These are phyloP conservation scores for Exophiala calicioides DNA, from an alignment of 2,329 filamentous ascomycete species.

Conservation along the genomic window DNA sequence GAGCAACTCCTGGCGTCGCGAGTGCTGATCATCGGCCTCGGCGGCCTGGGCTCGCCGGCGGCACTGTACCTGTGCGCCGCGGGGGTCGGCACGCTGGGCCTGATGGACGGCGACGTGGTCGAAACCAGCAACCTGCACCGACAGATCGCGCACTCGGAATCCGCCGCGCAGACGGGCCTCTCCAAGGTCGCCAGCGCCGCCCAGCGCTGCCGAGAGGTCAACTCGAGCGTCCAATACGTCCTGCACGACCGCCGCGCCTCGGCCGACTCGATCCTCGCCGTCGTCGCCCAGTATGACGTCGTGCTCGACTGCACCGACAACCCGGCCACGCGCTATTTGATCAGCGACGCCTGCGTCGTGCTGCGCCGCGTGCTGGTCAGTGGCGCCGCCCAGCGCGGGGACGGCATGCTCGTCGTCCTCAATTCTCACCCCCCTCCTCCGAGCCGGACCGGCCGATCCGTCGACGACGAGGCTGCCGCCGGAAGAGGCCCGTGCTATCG, in stretches of 20 bases:
- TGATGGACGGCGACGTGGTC: constrained; percentile 85
- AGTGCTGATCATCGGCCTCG: constrained; percentile 79
- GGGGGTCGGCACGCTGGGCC: constrained; percentile 77
- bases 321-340: constrained; percentile 85
- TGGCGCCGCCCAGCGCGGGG: constrained; percentile 82
- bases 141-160: constrained; percentile 73
- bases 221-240: constrained; percentile 22
- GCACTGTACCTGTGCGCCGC: constrained; percentile 90
- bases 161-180: constrained; percentile 61
- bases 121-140: constrained; percentile 90
- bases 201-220: constrained; percentile 24
- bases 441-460: no score
- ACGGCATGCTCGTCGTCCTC: constrained; percentile 85
- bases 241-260: constrained; percentile 19
- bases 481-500: constrained; percentile 83
- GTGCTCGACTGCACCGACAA: constrained; percentile 96
- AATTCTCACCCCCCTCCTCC: constrained; percentile 58
- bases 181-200: constrained; percentile 25
- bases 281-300: constrained; percentile 63
- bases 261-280: constrained; percentile 16
- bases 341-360: constrained; percentile 85
- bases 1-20: constrained; percentile 19
- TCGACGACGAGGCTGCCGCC: background rate
- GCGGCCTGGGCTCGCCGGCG: constrained; percentile 88
- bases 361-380: constrained; percentile 79